Evolutionary conservation across 345 rosid genomes (phyloP), one percentile per base, ranked within the genome.

Genomic region (Capsella bursapastoris): DNA sequence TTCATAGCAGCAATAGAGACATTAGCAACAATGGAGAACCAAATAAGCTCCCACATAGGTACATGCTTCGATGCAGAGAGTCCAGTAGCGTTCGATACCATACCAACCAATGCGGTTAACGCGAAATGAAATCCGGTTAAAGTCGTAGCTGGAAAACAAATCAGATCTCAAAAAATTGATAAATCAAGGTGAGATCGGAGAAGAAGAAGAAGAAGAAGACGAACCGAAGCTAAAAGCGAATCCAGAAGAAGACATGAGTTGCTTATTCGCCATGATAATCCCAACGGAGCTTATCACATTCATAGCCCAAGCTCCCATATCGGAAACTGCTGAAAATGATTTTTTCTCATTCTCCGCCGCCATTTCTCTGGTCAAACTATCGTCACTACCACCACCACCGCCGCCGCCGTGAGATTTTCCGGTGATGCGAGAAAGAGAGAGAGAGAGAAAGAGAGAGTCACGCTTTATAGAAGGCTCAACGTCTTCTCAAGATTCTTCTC

Each of bases 231-330:
- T 64, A 73, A 94, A 94, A 67, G 77, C 86, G 74, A 81, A 91
- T 27, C 98, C 97, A 59, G 71, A 64, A 56, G 91, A 60, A 14
- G 97, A 85, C 97, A 94, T 91, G 11, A 94, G 89, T 81, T 89
- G 98, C 81, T 94, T 94, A 82, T 94, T 94, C 35, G 89, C 97
- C 98, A 94, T 89, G 51, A 91, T 91, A 37, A 94, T 86, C 12
- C 95, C 96, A 49, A 94, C 95, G 58, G 97, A 94, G 83, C 97
- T 94, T 15, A 94, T 47, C 51, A 94, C 92, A 74, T 94, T 94
- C 97, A 94, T 89, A 32, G 89, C 97, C 98, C 97, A 94, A 4
- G 98, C 97, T 56, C 98, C 97, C 49, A 87, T 84, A 64, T 93
- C 89, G 3, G 98, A 91, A 14, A 94, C 91, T 41, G 90, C 75